These are phyloP conservation scores for Fusarium beomiforme DNA, from an alignment of 2,329 filamentous ascomycete genomes.

Conservation along the genomic window DNA sequence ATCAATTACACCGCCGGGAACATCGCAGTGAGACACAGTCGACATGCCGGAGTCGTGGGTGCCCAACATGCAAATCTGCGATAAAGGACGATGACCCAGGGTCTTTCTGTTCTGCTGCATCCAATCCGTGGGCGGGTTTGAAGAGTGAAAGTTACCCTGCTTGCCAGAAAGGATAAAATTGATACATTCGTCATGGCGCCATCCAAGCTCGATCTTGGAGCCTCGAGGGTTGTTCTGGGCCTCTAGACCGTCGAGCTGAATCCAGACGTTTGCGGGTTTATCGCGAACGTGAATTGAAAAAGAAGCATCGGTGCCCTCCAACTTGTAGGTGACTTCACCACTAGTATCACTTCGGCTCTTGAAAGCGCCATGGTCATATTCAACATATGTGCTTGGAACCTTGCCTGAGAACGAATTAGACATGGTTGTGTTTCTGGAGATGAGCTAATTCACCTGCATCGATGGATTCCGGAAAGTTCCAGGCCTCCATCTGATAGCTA, in stretches of 20 bases:
- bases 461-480: conserved; percentile 3
- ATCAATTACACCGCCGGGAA: not conserved
- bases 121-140: conserved; percentile 5
- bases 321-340: not conserved
- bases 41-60: conserved; percentile 19
- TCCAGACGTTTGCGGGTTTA: conserved; percentile 5
- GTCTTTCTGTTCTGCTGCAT: conserved; percentile 7
- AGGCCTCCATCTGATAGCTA: conserved; percentile 12
- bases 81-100: not conserved
- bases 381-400: not conserved
- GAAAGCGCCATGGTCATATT: not conserved
- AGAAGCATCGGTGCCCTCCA: not conserved
- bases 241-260: not conserved
- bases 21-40: not conserved
- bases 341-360: conserved; percentile 3
- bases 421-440: not conserved
- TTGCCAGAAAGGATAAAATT: conserved; percentile 6
- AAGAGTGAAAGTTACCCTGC: not conserved
- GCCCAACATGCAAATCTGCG: conserved; percentile 2
- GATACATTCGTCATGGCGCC: conserved; percentile 9
- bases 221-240: not conserved
- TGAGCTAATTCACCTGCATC: not conserved
- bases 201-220: conserved; percentile 6
- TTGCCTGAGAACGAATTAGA: not conserved
- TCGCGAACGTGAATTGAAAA: conserved; percentile 14